phyloP scores from a whole-genome alignment of 192 early-diverging fungal genomes.

The Oehlia diaphana region DNA sequence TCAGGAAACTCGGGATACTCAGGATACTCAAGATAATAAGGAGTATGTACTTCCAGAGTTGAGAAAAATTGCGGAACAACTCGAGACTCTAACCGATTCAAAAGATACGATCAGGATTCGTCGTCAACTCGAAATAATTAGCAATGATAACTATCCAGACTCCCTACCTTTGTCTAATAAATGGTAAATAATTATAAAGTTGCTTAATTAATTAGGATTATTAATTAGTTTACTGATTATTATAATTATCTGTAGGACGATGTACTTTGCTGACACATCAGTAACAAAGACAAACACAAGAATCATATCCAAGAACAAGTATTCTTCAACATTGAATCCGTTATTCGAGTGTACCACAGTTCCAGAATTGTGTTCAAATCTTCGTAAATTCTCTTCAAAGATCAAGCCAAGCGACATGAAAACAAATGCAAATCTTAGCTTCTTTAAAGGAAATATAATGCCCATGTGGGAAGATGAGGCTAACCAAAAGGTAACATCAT shows the following conservation, averaged over 20 bases:
- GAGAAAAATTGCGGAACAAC: background rate
- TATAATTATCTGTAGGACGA: background rate
- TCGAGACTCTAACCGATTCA: background rate
- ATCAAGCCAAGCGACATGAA: constrained; percentile 1
- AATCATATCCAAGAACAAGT: background rate
- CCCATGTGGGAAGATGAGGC: background rate
- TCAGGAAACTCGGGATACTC: background rate
- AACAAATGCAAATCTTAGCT: background rate
- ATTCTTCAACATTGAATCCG: background rate
- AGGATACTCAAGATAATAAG: background rate
- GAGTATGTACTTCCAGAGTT: background rate
- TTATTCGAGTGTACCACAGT: background rate
- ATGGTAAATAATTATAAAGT: background rate
- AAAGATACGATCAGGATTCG: background rate
- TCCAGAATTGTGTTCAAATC: background rate
- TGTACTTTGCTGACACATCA: background rate
- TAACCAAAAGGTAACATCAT: background rate
- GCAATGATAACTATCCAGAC: background rate
- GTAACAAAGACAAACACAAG: background rate
- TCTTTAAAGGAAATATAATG: background rate
- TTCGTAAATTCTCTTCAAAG: background rate
- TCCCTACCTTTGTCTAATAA: background rate
- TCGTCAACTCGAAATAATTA: background rate
- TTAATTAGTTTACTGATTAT: background rate
- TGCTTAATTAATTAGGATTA: background rate